A percentile compares a stretch with the other conserved stretches of the same genome.
phyloP scores from a whole-genome alignment of 768 basidiomycete species.

The Gymnopilus junonius region DNA sequence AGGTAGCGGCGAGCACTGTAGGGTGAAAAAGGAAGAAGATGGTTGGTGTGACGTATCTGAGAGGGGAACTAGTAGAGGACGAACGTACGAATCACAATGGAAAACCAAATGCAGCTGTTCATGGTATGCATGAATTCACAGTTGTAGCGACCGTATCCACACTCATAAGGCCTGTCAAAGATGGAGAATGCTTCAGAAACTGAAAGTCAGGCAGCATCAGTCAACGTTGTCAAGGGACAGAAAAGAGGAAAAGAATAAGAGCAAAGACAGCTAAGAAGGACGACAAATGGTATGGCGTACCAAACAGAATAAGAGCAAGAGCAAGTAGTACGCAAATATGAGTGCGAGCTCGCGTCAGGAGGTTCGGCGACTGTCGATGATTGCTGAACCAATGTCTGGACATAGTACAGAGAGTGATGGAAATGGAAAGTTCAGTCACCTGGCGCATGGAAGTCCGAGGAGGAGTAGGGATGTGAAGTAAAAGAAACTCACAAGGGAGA shows the following conservation, averaged over 20 bases:
- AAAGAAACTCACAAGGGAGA: constrained; percentile 5
- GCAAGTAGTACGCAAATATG: constrained; percentile 14
- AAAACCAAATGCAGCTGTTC: not conserved
- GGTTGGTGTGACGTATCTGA: too few relatives aligned
- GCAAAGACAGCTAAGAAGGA: not conserved
- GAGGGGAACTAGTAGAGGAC: not conserved
- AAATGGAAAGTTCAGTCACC: not conserved
- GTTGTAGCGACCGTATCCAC: not conserved
- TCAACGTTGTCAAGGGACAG: not conserved
- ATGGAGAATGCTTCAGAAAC: not conserved
- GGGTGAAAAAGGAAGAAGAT: not conserved
- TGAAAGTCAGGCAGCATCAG: not conserved
- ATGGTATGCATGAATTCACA: not conserved
- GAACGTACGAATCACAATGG: not conserved
- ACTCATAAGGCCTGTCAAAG: not conserved
- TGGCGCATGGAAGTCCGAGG: not conserved
- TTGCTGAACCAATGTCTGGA: constrained; percentile 26
- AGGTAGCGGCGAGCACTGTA: constrained; percentile 9
- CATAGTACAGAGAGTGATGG: not conserved
- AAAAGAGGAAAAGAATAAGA: not conserved
- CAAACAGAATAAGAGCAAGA: constrained; percentile 1
- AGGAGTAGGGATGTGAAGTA: too few relatives aligned
- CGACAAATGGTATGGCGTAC: not conserved
- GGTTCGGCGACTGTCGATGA: constrained; percentile 13
- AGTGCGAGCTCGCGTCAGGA: constrained; percentile 15